phyloP scores from a whole-genome alignment of 2,329 filamentous ascomycete species.

The Corniculantispora saksenae region DNA sequence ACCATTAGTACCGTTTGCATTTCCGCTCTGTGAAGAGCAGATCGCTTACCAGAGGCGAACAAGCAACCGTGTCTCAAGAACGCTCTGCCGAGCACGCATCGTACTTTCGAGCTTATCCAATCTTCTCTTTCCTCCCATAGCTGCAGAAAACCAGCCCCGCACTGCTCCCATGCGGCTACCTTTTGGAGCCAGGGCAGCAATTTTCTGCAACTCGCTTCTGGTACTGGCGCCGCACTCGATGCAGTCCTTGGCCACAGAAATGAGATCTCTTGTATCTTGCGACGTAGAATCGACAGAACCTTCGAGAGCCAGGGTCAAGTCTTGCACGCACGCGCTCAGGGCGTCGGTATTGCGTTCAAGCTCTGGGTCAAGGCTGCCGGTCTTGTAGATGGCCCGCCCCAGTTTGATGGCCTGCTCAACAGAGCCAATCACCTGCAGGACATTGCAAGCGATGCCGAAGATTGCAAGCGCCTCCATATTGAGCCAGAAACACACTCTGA shows the following conservation, averaged over 20 bases:
- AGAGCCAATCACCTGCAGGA: neutral
- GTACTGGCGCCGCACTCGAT: neutral
- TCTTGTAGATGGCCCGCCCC: neutral
- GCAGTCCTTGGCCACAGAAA: neutral
- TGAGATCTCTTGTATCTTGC: neutral
- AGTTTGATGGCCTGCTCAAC: neutral
- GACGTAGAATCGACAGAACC: neutral
- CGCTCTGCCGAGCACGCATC: neutral
- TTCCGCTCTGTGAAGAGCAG: no score
- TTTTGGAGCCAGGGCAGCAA: neutral
- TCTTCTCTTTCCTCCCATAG: neutral
- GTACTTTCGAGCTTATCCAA: neutral
- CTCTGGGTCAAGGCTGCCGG: neutral
- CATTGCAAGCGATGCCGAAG: neutral
- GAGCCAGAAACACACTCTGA: no score
- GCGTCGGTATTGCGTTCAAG: neutral
- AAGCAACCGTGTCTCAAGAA: neutral
- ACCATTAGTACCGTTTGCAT: neutral
- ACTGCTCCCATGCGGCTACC: neutral
- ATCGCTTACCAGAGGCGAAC: neutral
- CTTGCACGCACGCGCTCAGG: neutral
- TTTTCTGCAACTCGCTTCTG: neutral
- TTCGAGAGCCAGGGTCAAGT: neutral
- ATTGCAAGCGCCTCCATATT: neutral
- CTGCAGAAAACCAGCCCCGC: neutral